A percentile compares a stretch with the other conserved stretches of the same genome.
Evolutionary conservation across 2,329 filamentous ascomycete species (phyloP).

Genomic region (Pezicula rhizophila): DNA sequence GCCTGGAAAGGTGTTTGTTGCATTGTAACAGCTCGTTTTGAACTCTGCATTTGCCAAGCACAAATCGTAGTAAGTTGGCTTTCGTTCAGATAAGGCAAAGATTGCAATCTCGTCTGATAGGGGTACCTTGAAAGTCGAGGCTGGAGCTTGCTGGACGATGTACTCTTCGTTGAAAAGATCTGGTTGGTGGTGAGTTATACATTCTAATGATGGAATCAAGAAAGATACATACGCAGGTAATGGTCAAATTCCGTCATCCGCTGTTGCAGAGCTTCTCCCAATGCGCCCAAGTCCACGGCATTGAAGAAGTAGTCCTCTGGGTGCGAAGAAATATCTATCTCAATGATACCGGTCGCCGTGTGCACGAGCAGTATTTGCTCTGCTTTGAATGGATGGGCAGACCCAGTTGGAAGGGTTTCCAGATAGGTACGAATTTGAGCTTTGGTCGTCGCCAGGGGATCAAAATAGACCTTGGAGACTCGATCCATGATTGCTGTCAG

Average conservation of each 20-base stretch:
- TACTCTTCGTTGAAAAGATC: constrained; percentile 14
- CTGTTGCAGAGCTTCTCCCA: constrained; percentile 17
- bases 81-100: constrained; percentile 17
- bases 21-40: constrained; percentile 15
- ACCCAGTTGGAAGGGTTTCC: constrained; percentile 14
- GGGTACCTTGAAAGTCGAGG: constrained; percentile 15
- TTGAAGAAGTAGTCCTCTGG: constrained; percentile 22
- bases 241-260: constrained; percentile 16
- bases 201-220: neutral
- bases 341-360: constrained; percentile 10
- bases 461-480: constrained; percentile 20
- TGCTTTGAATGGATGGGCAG: constrained; percentile 19
- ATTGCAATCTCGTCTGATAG: constrained; percentile 13
- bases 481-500: constrained; percentile 11
- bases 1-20: constrained; percentile 14
- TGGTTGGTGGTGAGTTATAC: constrained; percentile 1
- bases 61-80: constrained; percentile 23
- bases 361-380: constrained; percentile 15
- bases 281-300: constrained; percentile 20
- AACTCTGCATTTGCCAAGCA: constrained; percentile 18
- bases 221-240: constrained; percentile 10
- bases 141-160: constrained; percentile 16
- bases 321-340: constrained; percentile 22
- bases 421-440: constrained; percentile 15
- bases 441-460: constrained; percentile 20